Percentiles rank a stretch among this genome's conserved stretches.
Conservation (phyloP, 352 stramenopile genomes). For the Phytophthora melonis region DNA sequence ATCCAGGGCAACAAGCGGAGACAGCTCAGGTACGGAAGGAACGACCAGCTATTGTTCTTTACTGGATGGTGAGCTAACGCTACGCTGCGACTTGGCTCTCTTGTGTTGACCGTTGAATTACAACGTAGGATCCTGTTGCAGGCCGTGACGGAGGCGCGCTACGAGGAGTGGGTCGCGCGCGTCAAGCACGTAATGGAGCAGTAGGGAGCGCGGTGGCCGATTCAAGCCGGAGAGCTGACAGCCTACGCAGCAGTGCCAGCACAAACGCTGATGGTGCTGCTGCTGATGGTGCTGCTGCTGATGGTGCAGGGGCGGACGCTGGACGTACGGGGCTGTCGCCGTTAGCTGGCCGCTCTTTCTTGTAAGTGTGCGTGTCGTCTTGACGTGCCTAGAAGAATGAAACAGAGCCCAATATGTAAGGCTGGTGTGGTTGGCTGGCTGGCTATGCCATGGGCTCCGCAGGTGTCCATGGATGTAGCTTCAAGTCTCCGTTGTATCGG, state of each 20-base stretch:
- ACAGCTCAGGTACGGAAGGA: background rate
- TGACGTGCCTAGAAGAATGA: constrained; percentile 10
- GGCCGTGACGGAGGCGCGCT: constrained; percentile 48
- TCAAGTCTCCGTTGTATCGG: background rate
- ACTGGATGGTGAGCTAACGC: background rate
- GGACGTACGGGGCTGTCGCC: background rate
- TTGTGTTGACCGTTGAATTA: background rate
- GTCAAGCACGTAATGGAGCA: constrained; percentile 47
- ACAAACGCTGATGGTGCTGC: background rate
- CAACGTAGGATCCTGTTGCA: constrained; percentile 45
- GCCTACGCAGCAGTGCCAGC: background rate
- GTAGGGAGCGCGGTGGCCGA: background rate
- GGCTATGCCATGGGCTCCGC: too few relatives aligned
- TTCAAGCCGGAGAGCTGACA: constrained; percentile 17
- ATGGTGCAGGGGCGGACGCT: background rate
- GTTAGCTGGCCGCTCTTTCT: constrained; percentile 8
- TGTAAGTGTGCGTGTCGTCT: constrained; percentile 14
- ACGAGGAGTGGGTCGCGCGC: constrained; percentile 44
- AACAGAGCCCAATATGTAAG: background rate
- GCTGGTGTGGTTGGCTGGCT: background rate
- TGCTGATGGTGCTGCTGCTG: background rate
- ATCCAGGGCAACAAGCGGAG: constrained; percentile 31
- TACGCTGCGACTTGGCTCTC: background rate
- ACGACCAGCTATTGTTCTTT: constrained; percentile 1
- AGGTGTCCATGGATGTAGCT: background rate